Evolutionary conservation across 2,329 filamentous ascomycete species (phyloP).

Genomic region (Neonectria ditissima): DNA sequence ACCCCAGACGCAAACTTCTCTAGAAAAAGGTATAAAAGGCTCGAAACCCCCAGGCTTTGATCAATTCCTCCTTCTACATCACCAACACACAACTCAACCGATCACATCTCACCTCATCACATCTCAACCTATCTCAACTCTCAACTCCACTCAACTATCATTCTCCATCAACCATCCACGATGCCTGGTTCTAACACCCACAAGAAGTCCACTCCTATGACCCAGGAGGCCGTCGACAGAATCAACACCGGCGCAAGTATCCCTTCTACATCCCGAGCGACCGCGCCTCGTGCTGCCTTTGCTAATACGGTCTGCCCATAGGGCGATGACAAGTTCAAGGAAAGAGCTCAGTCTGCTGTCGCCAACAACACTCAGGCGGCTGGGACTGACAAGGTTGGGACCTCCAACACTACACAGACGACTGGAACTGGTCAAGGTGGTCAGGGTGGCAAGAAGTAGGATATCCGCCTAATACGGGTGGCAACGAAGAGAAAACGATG

Average conservation of each 20-base stretch:
- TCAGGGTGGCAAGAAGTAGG: background rate
- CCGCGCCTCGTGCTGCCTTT: background rate
- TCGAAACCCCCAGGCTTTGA: background rate
- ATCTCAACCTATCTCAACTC: slow-evolving; percentile 11
- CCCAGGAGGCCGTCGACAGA: slow-evolving; percentile 25
- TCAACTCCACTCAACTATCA: slow-evolving; percentile 5
- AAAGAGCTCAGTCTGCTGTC: slow-evolving; percentile 14
- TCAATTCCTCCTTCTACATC: slow-evolving; percentile 5
- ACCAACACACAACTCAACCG: slow-evolving; percentile 4
- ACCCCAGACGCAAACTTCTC: background rate
- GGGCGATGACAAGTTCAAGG: slow-evolving; percentile 19
- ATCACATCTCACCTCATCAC: slow-evolving; percentile 4
- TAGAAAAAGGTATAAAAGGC: slow-evolving; percentile 27
- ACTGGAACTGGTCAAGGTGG: background rate
- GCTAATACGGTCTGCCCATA: background rate
- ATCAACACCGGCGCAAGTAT: slow-evolving; percentile 17
- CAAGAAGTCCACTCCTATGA: background rate
- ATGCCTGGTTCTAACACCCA: slow-evolving; percentile 19
- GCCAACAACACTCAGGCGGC: too few species aligned
- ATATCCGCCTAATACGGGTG: background rate
- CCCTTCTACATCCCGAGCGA: background rate
- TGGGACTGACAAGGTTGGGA: too few species aligned
- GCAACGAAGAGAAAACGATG: background rate
- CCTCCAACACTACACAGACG: slow-evolving; percentile 1
- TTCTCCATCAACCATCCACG: background rate